phyloP scores from a whole-genome alignment of 352 stramenopile genomes.

The Plasmopara viticola region DNA sequence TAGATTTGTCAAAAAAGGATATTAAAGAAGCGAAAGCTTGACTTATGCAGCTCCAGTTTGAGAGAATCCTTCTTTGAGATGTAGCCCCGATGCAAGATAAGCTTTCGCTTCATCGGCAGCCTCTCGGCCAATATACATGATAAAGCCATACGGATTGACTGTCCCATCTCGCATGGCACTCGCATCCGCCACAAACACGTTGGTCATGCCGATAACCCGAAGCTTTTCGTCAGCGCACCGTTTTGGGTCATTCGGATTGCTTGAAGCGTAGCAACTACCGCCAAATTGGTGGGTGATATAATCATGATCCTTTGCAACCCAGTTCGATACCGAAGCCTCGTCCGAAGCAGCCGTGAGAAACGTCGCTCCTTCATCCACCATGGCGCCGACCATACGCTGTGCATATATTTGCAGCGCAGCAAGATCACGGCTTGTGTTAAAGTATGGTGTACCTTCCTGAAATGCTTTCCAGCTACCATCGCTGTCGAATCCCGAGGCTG shows the following conservation, averaged over 20 bases:
- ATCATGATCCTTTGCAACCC: conserved; percentile 22
- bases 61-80: too few species aligned
- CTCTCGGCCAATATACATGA: conserved; percentile 70
- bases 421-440: conserved; percentile 26
- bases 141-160: conserved; percentile 31
- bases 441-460: too few species aligned
- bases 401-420: conserved; percentile 50
- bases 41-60: too few species aligned
- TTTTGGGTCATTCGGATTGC: conserved; percentile 30
- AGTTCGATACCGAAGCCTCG: conserved; percentile 2
- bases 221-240: conserved; percentile 59
- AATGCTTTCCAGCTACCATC: too few species aligned
- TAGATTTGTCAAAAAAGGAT: too few species aligned
- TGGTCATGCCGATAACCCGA: conserved; percentile 51
- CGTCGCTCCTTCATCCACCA: conserved; percentile 35
- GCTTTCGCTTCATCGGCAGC: conserved; percentile 22
- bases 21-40: too few species aligned
- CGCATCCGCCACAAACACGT: conserved; percentile 50
- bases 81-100: too few species aligned
- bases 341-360: conserved; percentile 37
- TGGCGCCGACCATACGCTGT: conserved; percentile 24
- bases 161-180: conserved; percentile 58
- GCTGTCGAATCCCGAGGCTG: too few species aligned
- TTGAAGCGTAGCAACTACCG: conserved; percentile 63
- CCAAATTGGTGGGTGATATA: conserved; percentile 58